A percentile compares a stretch with the other conserved stretches of the same genome.
phyloP scores from a whole-genome alignment of 2,329 filamentous ascomycete genomes.

The Hypoxylon sp. region DNA sequence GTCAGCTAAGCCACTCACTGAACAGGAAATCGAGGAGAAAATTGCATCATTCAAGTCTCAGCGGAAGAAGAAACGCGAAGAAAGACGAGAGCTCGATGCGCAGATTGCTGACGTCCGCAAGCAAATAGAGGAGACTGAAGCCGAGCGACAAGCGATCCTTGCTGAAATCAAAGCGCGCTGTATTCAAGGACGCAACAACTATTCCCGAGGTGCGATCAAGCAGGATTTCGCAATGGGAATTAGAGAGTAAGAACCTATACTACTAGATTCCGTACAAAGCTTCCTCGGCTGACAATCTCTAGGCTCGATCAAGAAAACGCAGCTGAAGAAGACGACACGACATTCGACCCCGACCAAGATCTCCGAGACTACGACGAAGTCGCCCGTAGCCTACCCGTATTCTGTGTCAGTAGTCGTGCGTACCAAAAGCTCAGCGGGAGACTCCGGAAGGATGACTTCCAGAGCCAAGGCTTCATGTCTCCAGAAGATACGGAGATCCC shows the following conservation, averaged over 20 bases:
- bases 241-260: constrained; percentile 61
- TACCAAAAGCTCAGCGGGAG: constrained; percentile 74
- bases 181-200: constrained; percentile 70
- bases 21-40: constrained; percentile 58
- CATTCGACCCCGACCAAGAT: constrained; percentile 69
- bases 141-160: constrained; percentile 48
- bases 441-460: constrained; percentile 64
- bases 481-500: constrained; percentile 72
- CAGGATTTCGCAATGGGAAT: constrained; percentile 73
- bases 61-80: constrained; percentile 51
- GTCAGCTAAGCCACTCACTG: constrained; percentile 56
- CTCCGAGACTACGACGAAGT: constrained; percentile 71
- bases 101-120: constrained; percentile 56
- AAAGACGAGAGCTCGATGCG: constrained; percentile 49
- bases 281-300: constrained; percentile 15
- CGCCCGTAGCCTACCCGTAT: constrained; percentile 70
- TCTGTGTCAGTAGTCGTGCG: constrained; percentile 74
- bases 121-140: constrained; percentile 55
- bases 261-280: neutral
- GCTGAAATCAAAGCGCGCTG: constrained; percentile 58
- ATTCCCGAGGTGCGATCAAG: constrained; percentile 68
- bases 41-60: constrained; percentile 55
- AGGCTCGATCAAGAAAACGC: constrained; percentile 68
- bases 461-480: constrained; percentile 66
- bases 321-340: constrained; percentile 66